phyloP scores from a whole-genome alignment of 2,329 filamentous ascomycete genomes.

The Ophiostoma triangulosporum region DNA sequence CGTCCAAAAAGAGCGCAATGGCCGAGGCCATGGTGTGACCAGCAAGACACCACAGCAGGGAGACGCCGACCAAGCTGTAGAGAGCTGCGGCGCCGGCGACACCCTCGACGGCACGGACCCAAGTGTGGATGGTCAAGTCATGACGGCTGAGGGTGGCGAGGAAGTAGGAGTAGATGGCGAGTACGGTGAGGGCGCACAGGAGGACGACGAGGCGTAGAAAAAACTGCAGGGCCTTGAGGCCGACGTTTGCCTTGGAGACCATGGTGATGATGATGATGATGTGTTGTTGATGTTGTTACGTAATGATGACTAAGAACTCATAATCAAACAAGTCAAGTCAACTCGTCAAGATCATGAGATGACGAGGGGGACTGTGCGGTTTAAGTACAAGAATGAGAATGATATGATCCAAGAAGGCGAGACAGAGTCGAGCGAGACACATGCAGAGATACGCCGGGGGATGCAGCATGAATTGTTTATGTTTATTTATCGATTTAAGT shows the following conservation, averaged over 20 bases:
- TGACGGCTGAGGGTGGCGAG: constrained; percentile 58
- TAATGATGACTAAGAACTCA: too few relatives aligned
- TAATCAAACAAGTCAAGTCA: too few relatives aligned
- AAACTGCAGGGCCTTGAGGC: constrained; percentile 56
- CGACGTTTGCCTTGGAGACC: constrained; percentile 42
- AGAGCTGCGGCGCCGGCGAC: constrained; percentile 62
- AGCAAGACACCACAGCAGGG: constrained; percentile 68
- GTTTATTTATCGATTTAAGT: too few relatives aligned
- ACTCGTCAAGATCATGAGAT: too few relatives aligned
- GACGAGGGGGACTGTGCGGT: too few relatives aligned
- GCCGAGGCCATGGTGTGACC: constrained; percentile 60
- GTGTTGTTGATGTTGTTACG: too few relatives aligned
- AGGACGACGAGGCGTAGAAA: constrained; percentile 63
- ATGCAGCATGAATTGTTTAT: too few relatives aligned
- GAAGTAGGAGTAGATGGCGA: constrained; percentile 77
- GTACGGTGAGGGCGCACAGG: constrained; percentile 55
- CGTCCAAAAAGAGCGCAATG: constrained; percentile 60
- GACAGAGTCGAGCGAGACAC: too few relatives aligned
- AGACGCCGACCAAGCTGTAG: constrained; percentile 58
- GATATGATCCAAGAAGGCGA: too few relatives aligned
- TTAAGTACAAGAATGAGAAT: too few relatives aligned
- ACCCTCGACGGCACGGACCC: constrained; percentile 61
- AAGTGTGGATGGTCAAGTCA: constrained; percentile 46
- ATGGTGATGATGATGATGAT: constrained; percentile 28
- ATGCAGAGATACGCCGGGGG: too few relatives aligned